These are phyloP conservation scores for Inga leiocalycina DNA, from an alignment of 306 rosid genomes.

Conservation along the genomic window DNA sequence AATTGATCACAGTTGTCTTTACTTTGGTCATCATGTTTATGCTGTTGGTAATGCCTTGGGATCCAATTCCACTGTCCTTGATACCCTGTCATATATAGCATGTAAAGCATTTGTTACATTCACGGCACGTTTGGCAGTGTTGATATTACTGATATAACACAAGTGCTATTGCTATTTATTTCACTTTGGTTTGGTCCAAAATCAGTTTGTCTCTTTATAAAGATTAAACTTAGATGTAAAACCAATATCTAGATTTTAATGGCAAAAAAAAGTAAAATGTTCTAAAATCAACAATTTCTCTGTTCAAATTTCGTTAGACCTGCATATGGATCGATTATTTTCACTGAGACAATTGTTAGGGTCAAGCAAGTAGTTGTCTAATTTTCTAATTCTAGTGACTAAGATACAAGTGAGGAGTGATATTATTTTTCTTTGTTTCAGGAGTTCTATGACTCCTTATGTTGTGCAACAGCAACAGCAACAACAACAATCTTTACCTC, in stretches of 20 bases:
- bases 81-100: slow-evolving; percentile 65
- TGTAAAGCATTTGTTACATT: slow-evolving; percentile 2
- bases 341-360: neutral
- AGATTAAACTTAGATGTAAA: neutral
- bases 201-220: neutral
- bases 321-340: neutral
- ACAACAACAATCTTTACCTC: too few species aligned
- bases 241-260: neutral
- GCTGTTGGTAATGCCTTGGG: slow-evolving; percentile 98
- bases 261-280: neutral
- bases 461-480: too few species aligned
- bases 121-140: neutral
- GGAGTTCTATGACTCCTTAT: neutral
- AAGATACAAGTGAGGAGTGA: neutral
- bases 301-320: neutral
- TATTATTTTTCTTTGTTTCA: neutral
- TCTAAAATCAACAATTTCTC: neutral
- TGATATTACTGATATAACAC: neutral
- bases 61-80: slow-evolving; percentile 96
- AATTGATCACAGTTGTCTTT: slow-evolving; percentile 88
- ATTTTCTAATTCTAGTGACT: neutral
- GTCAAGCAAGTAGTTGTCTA: neutral
- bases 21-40: slow-evolving; percentile 95
- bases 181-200: neutral
- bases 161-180: neutral